Evolutionary conservation across 371 early-diverging fungal species (phyloP).

Genomic region (Mucor velutinosus): DNA sequence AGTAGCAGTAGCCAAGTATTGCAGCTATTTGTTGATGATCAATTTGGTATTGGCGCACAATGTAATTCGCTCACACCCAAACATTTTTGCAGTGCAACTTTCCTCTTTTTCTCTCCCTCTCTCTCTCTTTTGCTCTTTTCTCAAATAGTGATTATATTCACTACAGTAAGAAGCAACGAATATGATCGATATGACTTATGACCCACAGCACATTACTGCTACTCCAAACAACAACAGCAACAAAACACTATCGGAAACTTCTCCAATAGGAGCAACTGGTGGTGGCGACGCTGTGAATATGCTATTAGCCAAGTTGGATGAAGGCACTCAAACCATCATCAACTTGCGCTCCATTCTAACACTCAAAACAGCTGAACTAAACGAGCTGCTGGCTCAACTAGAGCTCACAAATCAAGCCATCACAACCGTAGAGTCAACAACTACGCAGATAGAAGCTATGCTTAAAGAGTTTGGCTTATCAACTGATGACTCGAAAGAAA

Average conservation of each 20-base stretch:
- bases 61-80: not conserved
- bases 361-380: slow-evolving; percentile 53
- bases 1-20: not conserved
- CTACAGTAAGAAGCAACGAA: not conserved
- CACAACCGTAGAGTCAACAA: slow-evolving; percentile 44
- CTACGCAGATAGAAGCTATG: slow-evolving; percentile 48
- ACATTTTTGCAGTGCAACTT: not conserved
- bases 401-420: slow-evolving; percentile 53
- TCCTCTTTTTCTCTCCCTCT: not conserved
- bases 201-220: slow-evolving; percentile 1
- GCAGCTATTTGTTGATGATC: not conserved
- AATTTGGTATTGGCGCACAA: not conserved
- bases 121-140: not conserved
- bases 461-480: slow-evolving; percentile 46
- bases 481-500: slow-evolving; percentile 23
- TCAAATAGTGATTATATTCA: not conserved
- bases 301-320: slow-evolving; percentile 33
- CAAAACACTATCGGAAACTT: slow-evolving; percentile 15
- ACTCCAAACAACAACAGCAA: not conserved
- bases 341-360: slow-evolving; percentile 51
- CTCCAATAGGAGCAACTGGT: slow-evolving; percentile 9
- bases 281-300: slow-evolving; percentile 29
- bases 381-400: slow-evolving; percentile 50
- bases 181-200: slow-evolving; percentile 20
- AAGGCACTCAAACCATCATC: slow-evolving; percentile 49